These are phyloP conservation scores for Phytophthora pinifolia DNA, from an alignment of 352 stramenopile species.

Conservation along the genomic window DNA sequence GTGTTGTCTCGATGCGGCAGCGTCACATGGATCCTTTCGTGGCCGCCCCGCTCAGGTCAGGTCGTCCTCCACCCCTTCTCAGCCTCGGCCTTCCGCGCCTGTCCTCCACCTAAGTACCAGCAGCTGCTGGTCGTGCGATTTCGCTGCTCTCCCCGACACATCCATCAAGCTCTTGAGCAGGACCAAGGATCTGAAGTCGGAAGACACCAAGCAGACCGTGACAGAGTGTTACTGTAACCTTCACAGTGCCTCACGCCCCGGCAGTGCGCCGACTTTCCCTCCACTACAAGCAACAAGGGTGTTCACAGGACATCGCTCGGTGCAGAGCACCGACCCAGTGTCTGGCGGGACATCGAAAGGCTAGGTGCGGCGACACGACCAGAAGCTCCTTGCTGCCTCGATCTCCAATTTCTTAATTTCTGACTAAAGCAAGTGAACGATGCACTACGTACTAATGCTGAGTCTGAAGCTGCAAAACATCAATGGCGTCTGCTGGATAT, in stretches of 20 bases:
- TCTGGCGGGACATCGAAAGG: no score
- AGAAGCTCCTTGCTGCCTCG: no score
- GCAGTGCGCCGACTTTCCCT: no score
- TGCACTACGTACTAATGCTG: neutral
- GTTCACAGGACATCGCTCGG: no score
- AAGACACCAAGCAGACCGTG: constrained; percentile 4
- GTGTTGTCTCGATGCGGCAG: neutral
- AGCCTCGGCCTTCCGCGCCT: no score
- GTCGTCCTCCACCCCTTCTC: constrained; percentile 1
- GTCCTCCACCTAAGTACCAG: neutral
- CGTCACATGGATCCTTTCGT: constrained; percentile 5
- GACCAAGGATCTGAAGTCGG: neutral
- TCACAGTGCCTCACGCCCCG: neutral
- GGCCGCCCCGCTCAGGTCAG: neutral
- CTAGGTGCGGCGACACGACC: no score
- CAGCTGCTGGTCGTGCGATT: neutral
- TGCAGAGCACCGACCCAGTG: no score
- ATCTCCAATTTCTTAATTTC: no score
- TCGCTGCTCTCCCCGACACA: constrained; percentile 2
- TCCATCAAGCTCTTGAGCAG: constrained; percentile 27
- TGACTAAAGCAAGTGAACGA: no score
- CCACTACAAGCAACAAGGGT: no score
- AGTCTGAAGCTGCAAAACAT: neutral
- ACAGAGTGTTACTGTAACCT: no score
- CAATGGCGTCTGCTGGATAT: neutral